Conservation (phyloP, 495 filamentous ascomycete species). For the Halenospora varia region DNA sequence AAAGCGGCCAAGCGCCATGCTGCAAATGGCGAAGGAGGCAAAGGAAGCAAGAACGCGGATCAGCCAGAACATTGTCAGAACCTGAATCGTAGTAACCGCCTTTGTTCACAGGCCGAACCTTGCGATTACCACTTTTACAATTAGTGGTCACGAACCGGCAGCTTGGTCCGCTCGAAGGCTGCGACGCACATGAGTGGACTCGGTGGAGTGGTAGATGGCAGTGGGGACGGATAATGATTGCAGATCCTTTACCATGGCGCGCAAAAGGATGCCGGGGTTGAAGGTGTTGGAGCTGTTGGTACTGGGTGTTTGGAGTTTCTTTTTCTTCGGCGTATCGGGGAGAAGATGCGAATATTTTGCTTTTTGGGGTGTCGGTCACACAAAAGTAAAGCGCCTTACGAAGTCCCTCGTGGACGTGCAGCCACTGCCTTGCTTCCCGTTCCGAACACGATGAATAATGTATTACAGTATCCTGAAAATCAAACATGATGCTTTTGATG, state of each 20-base stretch:
- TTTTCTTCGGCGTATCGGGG: not conserved
- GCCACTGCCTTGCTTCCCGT: too few relatives aligned
- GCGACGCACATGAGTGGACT: not conserved
- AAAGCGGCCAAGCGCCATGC: constrained; percentile 37
- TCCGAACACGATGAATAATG: too few relatives aligned
- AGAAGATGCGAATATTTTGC: not conserved
- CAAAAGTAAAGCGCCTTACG: too few relatives aligned
- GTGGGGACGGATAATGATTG: not conserved
- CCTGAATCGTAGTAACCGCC: constrained; percentile 9
- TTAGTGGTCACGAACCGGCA: constrained; percentile 1
- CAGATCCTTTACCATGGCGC: not conserved
- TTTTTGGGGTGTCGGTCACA: not conserved
- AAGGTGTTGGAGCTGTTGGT: not conserved
- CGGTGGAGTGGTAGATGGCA: not conserved
- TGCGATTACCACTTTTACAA: constrained; percentile 13
- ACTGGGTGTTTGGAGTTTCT: not conserved
- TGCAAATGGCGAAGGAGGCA: constrained; percentile 16
- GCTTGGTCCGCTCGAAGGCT: too few relatives aligned
- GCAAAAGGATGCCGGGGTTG: not conserved
- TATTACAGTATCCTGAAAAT: too few relatives aligned
- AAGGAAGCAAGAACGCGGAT: constrained; percentile 4
- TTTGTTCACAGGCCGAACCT: constrained; percentile 13
- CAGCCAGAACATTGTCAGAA: constrained; percentile 2
- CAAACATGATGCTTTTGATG: too few relatives aligned
- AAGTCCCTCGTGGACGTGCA: too few relatives aligned